Conservation (phyloP, 2,329 filamentous ascomycete species). For the Pseudogymnoascus sp. region DNA sequence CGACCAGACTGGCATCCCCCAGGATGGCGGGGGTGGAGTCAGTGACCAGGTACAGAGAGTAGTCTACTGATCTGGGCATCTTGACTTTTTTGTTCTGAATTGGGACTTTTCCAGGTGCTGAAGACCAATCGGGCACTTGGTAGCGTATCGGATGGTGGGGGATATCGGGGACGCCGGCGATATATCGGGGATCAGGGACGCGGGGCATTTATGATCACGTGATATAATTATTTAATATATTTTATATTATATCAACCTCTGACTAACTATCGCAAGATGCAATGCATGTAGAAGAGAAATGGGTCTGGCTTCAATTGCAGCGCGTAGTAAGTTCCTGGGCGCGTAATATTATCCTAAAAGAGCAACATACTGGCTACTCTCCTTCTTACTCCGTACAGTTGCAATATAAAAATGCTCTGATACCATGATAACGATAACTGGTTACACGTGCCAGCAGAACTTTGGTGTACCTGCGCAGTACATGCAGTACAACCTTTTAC, state of each 20-base stretch:
- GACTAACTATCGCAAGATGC: no score
- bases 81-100: slow-evolving; percentile 19
- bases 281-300: background rate
- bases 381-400: background rate
- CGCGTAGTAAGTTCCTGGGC: background rate
- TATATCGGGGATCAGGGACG: background rate
- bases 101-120: background rate
- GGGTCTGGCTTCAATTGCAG: background rate
- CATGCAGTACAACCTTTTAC: background rate
- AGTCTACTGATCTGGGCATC: slow-evolving; percentile 49
- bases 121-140: background rate
- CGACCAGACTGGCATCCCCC: slow-evolving; percentile 57
- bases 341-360: background rate
- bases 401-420: background rate
- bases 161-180: background rate
- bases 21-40: slow-evolving; percentile 85
- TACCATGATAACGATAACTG: background rate
- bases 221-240: background rate
- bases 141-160: background rate
- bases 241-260: background rate
- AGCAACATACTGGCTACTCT: no score
- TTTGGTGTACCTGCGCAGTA: background rate
- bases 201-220: background rate
- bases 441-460: background rate
- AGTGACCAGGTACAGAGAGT: slow-evolving; percentile 83